These are phyloP conservation scores for Debaryomyces hansenii DNA, from an alignment of 805 yeast species.

Conservation along the genomic window DNA sequence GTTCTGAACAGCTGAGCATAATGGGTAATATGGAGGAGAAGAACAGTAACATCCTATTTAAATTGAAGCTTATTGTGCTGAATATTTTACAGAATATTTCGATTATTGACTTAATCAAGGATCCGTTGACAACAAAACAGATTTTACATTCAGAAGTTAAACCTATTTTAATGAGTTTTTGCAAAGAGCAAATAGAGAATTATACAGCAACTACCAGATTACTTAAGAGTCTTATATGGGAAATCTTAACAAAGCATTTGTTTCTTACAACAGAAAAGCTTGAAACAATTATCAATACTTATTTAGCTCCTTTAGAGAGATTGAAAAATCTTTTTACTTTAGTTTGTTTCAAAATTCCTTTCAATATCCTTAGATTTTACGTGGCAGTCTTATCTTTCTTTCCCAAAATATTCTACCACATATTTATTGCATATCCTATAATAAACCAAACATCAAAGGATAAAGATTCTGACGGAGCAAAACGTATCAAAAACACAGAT, in stretches of 20 bases:
- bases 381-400: conserved; percentile 17
- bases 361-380: conserved; percentile 11
- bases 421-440: conserved; percentile 16
- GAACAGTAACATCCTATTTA: neutral
- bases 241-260: conserved; percentile 9
- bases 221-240: conserved; percentile 14
- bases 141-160: conserved; percentile 3
- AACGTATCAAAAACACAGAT: neutral
- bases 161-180: conserved; percentile 2
- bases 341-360: conserved; percentile 15
- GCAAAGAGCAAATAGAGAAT: neutral
- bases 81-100: conserved; percentile 1
- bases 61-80: neutral
- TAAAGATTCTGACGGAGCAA: neutral
- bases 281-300: conserved; percentile 1
- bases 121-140: conserved; percentile 3
- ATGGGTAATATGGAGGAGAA: neutral
- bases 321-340: conserved; percentile 7
- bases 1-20: conserved; percentile 1
- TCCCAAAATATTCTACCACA: conserved; percentile 20
- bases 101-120: neutral
- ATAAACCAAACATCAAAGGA: neutral
- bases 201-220: conserved; percentile 1
- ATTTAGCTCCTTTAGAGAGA: conserved; percentile 10
- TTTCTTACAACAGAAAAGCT: conserved; percentile 3